These are phyloP conservation scores for Crithidia expoeki DNA, from an alignment of 208 protist genomes.

Conservation along the genomic window DNA sequence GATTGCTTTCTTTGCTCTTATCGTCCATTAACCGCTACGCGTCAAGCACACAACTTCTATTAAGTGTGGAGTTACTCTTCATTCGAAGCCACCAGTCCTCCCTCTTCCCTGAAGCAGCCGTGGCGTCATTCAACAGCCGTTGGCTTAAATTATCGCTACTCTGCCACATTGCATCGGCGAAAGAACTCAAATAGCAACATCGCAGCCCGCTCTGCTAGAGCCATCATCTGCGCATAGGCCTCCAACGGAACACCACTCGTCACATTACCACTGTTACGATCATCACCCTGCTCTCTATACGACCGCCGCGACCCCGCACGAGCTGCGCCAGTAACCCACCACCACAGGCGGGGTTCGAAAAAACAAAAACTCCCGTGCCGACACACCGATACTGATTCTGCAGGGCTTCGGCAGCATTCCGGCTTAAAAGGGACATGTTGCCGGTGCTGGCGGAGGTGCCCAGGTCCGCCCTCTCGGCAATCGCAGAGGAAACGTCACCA, in stretches of 20 bases:
- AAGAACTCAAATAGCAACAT: conserved; percentile 77
- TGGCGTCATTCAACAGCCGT: too few relatives aligned
- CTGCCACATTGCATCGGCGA: conserved; percentile 69
- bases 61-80: too few relatives aligned
- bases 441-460: not conserved
- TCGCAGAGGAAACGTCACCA: too few relatives aligned
- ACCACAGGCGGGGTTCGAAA: conserved; percentile 57
- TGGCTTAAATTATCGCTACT: too few relatives aligned
- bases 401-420: not conserved
- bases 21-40: too few relatives aligned
- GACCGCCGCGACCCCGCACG: conserved; percentile 23
- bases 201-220: conserved; percentile 63
- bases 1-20: too few relatives aligned
- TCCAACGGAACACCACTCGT: conserved; percentile 28
- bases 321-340: conserved; percentile 56
- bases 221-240: conserved; percentile 51
- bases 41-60: too few relatives aligned
- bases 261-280: too few relatives aligned
- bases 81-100: too few relatives aligned
- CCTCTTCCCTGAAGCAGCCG: too few relatives aligned
- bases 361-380: conserved; percentile 63
- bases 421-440: not conserved
- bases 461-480: conserved; percentile 9
- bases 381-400: conserved; percentile 25
- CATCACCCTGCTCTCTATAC: not conserved